phyloP scores from a whole-genome alignment of 768 basidiomycete species.

The Collybia mongolica region DNA sequence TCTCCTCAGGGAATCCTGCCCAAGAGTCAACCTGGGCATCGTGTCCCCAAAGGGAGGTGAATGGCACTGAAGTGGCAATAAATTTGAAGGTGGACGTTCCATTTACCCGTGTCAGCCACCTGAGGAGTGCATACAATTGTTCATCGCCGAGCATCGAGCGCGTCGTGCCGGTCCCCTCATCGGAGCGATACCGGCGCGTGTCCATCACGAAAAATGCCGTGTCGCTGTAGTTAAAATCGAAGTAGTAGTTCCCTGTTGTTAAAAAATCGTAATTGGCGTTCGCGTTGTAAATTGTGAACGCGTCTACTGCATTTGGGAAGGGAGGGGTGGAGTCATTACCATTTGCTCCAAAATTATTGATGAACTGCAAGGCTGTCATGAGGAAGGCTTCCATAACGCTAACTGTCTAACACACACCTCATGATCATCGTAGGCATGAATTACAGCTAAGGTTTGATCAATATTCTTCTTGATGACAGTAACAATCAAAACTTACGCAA shows the following conservation, averaged over 20 bases:
- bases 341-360: conserved; percentile 65
- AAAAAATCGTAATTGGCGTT: conserved; percentile 59
- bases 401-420: conserved; percentile 37
- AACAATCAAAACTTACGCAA: conserved; percentile 49
- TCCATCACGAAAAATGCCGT: conserved; percentile 79
- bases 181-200: conserved; percentile 39
- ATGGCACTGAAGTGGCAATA: conserved; percentile 70
- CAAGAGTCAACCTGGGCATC: conserved; percentile 68
- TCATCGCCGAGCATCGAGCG: conserved; percentile 70
- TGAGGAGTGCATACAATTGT: conserved; percentile 58
- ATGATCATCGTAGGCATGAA: conserved; percentile 74
- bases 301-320: conserved; percentile 56
- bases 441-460: conserved; percentile 58
- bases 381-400: neutral
- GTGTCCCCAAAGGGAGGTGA: conserved; percentile 69
- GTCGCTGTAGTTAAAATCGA: conserved; percentile 64
- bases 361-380: conserved; percentile 36
- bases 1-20: conserved; percentile 63
- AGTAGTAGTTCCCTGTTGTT: conserved; percentile 47
- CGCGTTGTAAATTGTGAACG: conserved; percentile 64
- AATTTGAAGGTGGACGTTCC: conserved; percentile 76
- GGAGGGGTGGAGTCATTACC: conserved; percentile 51
- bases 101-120: conserved; percentile 71
- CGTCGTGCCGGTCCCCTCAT: conserved; percentile 2
- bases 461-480: neutral